Evolutionary conservation across 805 yeast genomes (phyloP), one percentile per base, ranked within the genome.

Genomic region (Blastobotrys mokoenaii): DNA sequence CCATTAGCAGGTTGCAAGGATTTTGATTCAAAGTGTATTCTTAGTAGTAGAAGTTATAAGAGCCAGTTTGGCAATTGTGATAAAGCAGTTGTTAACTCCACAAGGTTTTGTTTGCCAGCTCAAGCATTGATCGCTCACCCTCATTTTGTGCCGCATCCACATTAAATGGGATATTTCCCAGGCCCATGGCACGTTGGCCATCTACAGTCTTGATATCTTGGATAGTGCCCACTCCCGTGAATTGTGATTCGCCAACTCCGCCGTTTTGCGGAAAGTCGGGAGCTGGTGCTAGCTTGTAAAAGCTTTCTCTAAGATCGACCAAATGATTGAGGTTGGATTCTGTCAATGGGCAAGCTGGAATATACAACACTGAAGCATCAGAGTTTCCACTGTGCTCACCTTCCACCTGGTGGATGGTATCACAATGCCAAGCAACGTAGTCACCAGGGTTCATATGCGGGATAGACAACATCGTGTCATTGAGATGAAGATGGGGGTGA

Each of bases 401-500:
- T 43, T 71, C 74, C 20, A 71, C 72, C 10, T 66, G 65, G 50
- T 71, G 75, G 12, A 64, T 60, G 20, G 61, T 43, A 48, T 70
- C 74, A 44, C 67, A 60, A 45, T 71, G 75, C 74, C 74, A 70
- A 43, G 65, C 63, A 1, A 71, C 70, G 46, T 57, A 60, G 52
- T 69, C 73, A 4, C 75, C 75, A 10, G 70, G 63, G 1, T 61
- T 43, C n/a, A 69, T 70, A 14, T 57, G 51, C 5, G 74, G 73
- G 33, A 69, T 54, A 1, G 63, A 51, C 10, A 61, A 59, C 58
- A 70, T 64, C 2, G 63, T 47, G n/a, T 52, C 48, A 1, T 50
- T 48, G n/a, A 60, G 64, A 5, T 59, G 40, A 32, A 70, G 51
- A 37, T 67, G 71, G 1, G 72, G 73, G 47, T 65, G 69, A 35